These are phyloP conservation scores for Cerioporus squamosus DNA, from an alignment of 1,284 basidiomycete species.

Conservation along the genomic window DNA sequence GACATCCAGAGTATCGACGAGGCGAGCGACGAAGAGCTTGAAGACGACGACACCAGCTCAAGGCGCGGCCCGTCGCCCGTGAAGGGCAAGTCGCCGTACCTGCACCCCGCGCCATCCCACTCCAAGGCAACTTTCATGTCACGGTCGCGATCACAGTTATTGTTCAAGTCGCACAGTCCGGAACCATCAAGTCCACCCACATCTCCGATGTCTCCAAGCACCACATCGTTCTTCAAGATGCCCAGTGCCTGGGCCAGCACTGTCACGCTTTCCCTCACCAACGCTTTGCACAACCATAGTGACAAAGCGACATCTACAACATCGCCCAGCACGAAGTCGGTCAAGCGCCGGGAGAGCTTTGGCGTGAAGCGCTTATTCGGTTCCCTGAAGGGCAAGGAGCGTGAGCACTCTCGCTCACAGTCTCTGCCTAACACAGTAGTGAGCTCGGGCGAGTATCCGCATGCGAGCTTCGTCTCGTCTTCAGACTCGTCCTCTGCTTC, in stretches of 20 bases:
- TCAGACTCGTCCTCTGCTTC: slow-evolving; percentile 15
- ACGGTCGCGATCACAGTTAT: slow-evolving; percentile 1
- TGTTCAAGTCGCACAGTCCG: slow-evolving; percentile 8
- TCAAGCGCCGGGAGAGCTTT: slow-evolving; percentile 35
- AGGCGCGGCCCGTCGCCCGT: slow-evolving; percentile 5
- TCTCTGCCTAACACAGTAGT: not conserved
- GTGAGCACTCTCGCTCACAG: slow-evolving; percentile 12
- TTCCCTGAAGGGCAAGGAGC: slow-evolving; percentile 36
- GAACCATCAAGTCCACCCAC: slow-evolving; percentile 23
- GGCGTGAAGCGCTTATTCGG: slow-evolving; percentile 36
- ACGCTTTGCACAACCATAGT: slow-evolving; percentile 13
- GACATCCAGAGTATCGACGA: slow-evolving; percentile 23
- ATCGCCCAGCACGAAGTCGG: not conserved
- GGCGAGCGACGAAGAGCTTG: slow-evolving; percentile 21
- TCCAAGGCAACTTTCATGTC: slow-evolving; percentile 6
- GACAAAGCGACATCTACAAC: slow-evolving; percentile 17
- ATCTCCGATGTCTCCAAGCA: slow-evolving; percentile 26
- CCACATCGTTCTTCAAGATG: slow-evolving; percentile 22
- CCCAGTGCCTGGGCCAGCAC: slow-evolving; percentile 32
- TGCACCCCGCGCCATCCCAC: slow-evolving; percentile 1
- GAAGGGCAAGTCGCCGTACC: slow-evolving; percentile 20
- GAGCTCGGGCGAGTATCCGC: not conserved
- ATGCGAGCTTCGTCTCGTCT: slow-evolving; percentile 9
- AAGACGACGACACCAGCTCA: slow-evolving; percentile 3
- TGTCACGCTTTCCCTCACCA: slow-evolving; percentile 29